Conservation (phyloP, 2,329 filamentous ascomycete genomes). For the Lecanicillium sp. region DNA sequence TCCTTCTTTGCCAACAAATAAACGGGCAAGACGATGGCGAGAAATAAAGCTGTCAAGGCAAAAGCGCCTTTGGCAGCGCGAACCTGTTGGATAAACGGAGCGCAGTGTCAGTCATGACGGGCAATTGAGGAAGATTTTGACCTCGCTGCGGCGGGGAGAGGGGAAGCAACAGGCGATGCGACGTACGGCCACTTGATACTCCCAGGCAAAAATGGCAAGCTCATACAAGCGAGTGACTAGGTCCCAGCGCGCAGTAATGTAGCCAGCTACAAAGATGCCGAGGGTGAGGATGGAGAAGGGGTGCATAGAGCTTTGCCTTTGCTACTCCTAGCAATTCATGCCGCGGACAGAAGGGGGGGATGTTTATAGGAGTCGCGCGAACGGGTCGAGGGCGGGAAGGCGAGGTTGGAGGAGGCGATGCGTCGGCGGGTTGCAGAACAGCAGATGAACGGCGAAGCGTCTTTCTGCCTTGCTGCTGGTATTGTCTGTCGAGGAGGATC, state of each 20-base stretch:
- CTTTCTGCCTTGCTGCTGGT: slow-evolving; percentile 4
- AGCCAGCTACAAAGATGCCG: slow-evolving; percentile 98
- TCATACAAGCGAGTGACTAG: slow-evolving; percentile 95
- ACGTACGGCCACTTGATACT: slow-evolving; percentile 92
- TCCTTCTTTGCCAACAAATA: slow-evolving; percentile 77
- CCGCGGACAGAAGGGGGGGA: slow-evolving; percentile 24
- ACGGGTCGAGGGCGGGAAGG: slow-evolving; percentile 9
- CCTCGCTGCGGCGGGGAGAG: not conserved
- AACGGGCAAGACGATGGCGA: slow-evolving; percentile 76
- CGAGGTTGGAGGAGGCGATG: not conserved
- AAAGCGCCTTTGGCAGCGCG: slow-evolving; percentile 81
- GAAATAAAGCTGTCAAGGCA: slow-evolving; percentile 76
- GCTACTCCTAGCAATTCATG: slow-evolving; percentile 36
- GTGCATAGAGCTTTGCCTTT: slow-evolving; percentile 70
- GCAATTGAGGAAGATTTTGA: not conserved
- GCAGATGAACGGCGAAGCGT: too few species aligned
- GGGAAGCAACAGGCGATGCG: not conserved
- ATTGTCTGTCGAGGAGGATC: not conserved
- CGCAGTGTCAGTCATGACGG: slow-evolving; percentile 4
- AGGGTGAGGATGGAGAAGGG: slow-evolving; percentile 93
- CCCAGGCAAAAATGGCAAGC: slow-evolving; percentile 93
- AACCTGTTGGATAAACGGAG: slow-evolving; percentile 44
- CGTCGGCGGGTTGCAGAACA: slow-evolving; percentile 1
- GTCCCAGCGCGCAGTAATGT: slow-evolving; percentile 99
- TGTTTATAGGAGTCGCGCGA: slow-evolving; percentile 18